Evolutionary conservation across 2,329 filamentous ascomycete species (phyloP).

Genomic region (Teratosphaeria zuluensis): DNA sequence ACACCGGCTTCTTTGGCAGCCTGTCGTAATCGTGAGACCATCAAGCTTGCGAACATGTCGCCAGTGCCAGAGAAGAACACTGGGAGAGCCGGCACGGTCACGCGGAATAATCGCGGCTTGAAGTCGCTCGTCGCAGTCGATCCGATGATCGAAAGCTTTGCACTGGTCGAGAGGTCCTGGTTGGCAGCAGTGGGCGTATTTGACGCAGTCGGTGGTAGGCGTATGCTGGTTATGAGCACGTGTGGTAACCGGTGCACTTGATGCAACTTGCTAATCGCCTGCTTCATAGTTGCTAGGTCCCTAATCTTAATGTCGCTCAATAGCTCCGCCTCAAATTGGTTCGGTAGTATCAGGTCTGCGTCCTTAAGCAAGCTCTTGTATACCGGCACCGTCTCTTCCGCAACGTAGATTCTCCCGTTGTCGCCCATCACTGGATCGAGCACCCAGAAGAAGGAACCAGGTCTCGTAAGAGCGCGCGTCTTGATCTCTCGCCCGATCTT

Average conservation of each 20-base stretch:
- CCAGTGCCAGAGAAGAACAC: slow-evolving; percentile 95
- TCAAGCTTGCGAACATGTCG: slow-evolving; percentile 95
- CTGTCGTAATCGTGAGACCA: slow-evolving; percentile 78
- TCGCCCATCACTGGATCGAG: slow-evolving; percentile 98
- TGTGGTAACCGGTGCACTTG: slow-evolving; percentile 65
- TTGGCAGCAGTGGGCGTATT: slow-evolving; percentile 30
- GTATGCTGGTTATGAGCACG: slow-evolving; percentile 84
- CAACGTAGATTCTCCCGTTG: slow-evolving; percentile 83
- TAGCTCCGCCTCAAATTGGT: slow-evolving; percentile 94
- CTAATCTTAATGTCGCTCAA: slow-evolving; percentile 77
- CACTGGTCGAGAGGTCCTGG: slow-evolving; percentile 7
- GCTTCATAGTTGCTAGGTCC: slow-evolving; percentile 60
- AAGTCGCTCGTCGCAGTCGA: slow-evolving; percentile 58
- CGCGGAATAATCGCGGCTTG: slow-evolving; percentile 72
- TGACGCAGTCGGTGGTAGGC: slow-evolving; percentile 47
- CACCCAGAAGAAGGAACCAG: slow-evolving; percentile 89
- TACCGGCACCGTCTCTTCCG: slow-evolving; percentile 79
- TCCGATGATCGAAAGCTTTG: slow-evolving; percentile 53
- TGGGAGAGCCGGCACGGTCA: slow-evolving; percentile 77
- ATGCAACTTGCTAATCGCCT: slow-evolving; percentile 71
- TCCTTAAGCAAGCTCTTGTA: slow-evolving; percentile 72
- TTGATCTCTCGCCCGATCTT: slow-evolving; percentile 73
- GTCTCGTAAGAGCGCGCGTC: slow-evolving; percentile 49
- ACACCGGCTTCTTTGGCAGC: slow-evolving; percentile 53
- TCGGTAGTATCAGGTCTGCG: slow-evolving; percentile 87